phyloP scores from a whole-genome alignment of 2,329 filamentous ascomycete genomes.

The Xylariomycetidae sp. region DNA sequence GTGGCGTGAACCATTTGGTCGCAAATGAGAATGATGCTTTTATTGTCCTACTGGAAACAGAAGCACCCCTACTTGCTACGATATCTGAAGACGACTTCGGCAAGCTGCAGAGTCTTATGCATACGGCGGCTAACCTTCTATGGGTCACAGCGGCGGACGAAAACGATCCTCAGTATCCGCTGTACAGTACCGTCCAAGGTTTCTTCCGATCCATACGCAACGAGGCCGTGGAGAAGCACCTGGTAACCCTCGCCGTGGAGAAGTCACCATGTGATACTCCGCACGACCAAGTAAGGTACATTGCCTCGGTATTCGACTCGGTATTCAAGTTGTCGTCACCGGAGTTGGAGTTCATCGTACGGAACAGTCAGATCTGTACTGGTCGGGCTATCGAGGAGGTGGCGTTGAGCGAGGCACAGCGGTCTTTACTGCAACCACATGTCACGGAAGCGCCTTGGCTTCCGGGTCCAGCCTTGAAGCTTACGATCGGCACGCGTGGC shows the following conservation, averaged over 20 bases:
- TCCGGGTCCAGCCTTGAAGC: conserved; percentile 13
- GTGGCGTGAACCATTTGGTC: too few relatives aligned
- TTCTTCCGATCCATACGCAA: conserved; percentile 21
- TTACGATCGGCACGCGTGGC: conserved; percentile 13
- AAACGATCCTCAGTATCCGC: conserved; percentile 12
- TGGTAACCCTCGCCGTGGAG: conserved; percentile 18
- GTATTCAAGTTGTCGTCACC: conserved; percentile 8
- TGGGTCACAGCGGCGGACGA: conserved; percentile 19
- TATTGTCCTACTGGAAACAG: conserved; percentile 16
- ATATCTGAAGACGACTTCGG: conserved; percentile 17
- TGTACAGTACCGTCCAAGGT: conserved; percentile 16
- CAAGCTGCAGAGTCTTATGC: conserved; percentile 15
- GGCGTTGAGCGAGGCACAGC: conserved; percentile 4
- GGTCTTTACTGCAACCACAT: conserved; percentile 9
- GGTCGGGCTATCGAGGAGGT: conserved; percentile 8
- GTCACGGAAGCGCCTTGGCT: conserved; percentile 7
- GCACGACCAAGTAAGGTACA: conserved; percentile 5
- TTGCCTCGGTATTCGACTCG: conserved; percentile 12
- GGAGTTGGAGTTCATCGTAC: conserved; percentile 14
- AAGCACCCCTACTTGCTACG: conserved; percentile 18
- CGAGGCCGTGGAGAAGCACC: conserved; percentile 20
- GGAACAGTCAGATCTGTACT: conserved; percentile 7
- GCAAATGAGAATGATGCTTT: conserved; percentile 18
- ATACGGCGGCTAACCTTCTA: conserved; percentile 13
- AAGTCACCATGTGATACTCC: conserved; percentile 3